Percentiles rank a stretch among this genome's conserved stretches.
phyloP scores from a whole-genome alignment of 2,329 filamentous ascomycete genomes.

The Hypoxylon rubiginosum region DNA sequence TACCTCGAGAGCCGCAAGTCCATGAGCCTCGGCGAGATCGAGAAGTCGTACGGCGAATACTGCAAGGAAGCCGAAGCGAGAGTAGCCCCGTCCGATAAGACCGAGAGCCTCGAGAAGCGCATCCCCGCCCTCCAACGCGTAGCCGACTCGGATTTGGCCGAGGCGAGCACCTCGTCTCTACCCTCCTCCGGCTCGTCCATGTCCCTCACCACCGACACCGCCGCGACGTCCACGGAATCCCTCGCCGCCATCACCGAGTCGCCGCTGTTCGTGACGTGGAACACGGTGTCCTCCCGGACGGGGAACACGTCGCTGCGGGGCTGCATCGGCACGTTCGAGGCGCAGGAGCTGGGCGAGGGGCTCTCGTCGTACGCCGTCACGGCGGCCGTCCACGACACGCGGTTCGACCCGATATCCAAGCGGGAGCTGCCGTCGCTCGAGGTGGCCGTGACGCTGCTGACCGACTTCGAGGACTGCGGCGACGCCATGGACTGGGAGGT shows the following conservation, averaged over 20 bases:
- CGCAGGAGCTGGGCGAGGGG: conserved; percentile 78
- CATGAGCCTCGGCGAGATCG: conserved; percentile 75
- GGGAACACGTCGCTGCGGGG: conserved; percentile 81
- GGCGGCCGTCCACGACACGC: conserved; percentile 75
- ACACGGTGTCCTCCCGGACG: conserved; percentile 71
- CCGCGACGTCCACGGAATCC: conserved; percentile 61
- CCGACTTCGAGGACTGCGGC: conserved; percentile 82
- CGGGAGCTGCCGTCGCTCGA: conserved; percentile 70
- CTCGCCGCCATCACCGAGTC: conserved; percentile 62
- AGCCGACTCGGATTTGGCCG: conserved; percentile 46
- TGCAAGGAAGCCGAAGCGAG: conserved; percentile 40
- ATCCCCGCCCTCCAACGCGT: conserved; percentile 48
- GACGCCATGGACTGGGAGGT: conserved; percentile 87
- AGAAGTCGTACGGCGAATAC: conserved; percentile 72
- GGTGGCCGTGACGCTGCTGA: conserved; percentile 84
- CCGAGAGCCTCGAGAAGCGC: conserved; percentile 50
- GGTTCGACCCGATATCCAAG: conserved; percentile 69
- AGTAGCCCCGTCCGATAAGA: conserved; percentile 37
- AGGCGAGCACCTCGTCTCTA: conserved; percentile 48
- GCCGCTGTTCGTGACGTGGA: conserved; percentile 96
- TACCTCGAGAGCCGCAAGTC: conserved; percentile 78
- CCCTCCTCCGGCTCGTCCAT: conserved; percentile 51
- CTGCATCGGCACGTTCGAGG: conserved; percentile 95
- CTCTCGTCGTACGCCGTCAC: conserved; percentile 86
- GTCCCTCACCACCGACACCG: conserved; percentile 57